Base-by-base conservation (phyloP, 805 yeast genomes). In the Metschnikowia peoriensis region DNA sequence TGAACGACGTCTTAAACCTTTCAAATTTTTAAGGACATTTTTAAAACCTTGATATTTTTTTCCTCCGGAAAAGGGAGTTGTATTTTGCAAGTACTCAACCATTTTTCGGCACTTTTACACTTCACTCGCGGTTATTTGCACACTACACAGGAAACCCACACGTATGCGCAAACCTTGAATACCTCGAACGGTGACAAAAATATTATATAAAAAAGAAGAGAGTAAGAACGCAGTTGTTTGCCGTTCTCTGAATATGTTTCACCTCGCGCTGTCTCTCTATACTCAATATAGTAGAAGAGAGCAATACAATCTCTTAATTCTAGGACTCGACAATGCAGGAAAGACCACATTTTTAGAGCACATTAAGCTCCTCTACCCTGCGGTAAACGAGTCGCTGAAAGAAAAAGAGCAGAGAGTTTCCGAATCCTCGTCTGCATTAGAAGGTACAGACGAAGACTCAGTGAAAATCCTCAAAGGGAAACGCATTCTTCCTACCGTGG, bases 261-360 rank as follows among this genome's bases (percentile, higher is more conserved):
- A 75, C 54, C 63, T 75, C 44, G 79, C 76, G 12, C 69, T 76
- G 46, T 73, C 78, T 41, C 61, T 75, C 43, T 75, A 75, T 59
- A 72, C 78, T 5, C 77, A 73, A 57, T 75, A 74, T 61, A 73
- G 77, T 51, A 69, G 74, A 59, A 66, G 78, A 46, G 79, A 75
- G 53, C 79, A 75, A 62, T 75, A 75, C 59, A 75, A 74, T 52
- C 62, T 75, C 43, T 77, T 93, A 45, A 88, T 93, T 38, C 75
- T 93, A 22, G 99, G 99, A 16, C 79, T 93, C 29, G 97, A 93
- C 68, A 92, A 93, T 73, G 97, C 98, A 0, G 99, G 99, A 1
- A 93, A 93, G 67, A 94, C 98, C 12, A 68, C 73, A 10, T 71
- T 70, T 51, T 57, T 72, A 43, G 77, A 73, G 59, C 76, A 71